Percentiles rank a stretch among this genome's conserved stretches.
phyloP scores from a whole-genome alignment of 2,329 filamentous ascomycete species.

The Fusarium goolgardi region DNA sequence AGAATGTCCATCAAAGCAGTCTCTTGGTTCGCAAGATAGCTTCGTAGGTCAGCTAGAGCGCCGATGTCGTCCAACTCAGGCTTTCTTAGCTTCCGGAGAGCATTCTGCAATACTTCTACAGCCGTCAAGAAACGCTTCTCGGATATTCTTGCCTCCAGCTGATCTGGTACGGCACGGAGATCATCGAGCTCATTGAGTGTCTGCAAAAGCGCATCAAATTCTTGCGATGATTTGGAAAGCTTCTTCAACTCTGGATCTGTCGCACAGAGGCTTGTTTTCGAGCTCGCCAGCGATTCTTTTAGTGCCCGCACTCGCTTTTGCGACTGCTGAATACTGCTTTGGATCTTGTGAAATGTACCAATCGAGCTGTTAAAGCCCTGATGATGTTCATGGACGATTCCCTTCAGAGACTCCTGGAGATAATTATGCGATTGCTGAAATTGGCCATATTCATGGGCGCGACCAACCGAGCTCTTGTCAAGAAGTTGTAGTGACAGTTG shows the following conservation, averaged over 20 bases:
- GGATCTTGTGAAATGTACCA: constrained; percentile 98
- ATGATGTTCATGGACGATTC: constrained; percentile 97
- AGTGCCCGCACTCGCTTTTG: constrained; percentile 86
- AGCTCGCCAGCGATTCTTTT: constrained; percentile 83
- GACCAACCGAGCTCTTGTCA: constrained; percentile 91
- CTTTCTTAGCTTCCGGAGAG: constrained; percentile 82
- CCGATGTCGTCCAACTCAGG: constrained; percentile 93
- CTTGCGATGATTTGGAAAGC: constrained; percentile 85
- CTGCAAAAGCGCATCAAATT: constrained; percentile 90
- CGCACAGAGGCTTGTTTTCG: constrained; percentile 83
- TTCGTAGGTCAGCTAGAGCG: constrained; percentile 84
- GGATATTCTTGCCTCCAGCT: constrained; percentile 92
- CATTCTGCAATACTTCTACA: constrained; percentile 91
- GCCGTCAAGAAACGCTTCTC: constrained; percentile 95
- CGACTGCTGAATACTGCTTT: constrained; percentile 88
- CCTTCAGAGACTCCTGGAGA: constrained; percentile 91
- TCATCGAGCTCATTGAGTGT: constrained; percentile 87
- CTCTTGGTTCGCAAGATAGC: constrained; percentile 94
- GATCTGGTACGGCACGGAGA: constrained; percentile 87
- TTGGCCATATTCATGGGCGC: constrained; percentile 86
- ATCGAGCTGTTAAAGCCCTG: constrained; percentile 99
- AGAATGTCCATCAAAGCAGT: constrained; percentile 91
- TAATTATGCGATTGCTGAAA: constrained; percentile 87
- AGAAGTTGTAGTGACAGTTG: constrained; percentile 95
- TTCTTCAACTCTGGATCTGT: constrained; percentile 93